These are phyloP conservation scores for Mycena haematopus DNA, from an alignment of 768 basidiomycete genomes.

Conservation along the genomic window DNA sequence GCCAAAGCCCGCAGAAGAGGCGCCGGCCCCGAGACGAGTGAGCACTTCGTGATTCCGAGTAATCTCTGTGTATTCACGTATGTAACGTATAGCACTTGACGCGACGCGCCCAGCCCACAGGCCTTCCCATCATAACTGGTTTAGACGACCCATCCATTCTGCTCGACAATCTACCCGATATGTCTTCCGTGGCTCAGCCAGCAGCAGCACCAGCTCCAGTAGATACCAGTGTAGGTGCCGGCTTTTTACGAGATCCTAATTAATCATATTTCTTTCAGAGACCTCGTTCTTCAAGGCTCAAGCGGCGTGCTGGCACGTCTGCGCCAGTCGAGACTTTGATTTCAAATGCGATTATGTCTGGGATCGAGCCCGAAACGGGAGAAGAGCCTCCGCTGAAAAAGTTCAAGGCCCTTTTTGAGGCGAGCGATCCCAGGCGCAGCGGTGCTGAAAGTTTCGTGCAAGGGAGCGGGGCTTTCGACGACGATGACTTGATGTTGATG, in stretches of 20 bases:
- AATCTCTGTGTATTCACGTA: neutral
- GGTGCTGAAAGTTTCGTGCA: constrained; percentile 33
- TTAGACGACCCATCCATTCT: constrained; percentile 52
- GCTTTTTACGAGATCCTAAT: neutral
- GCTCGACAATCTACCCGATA: constrained; percentile 40
- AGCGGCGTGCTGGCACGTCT: constrained; percentile 56
- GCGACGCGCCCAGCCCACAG: constrained; percentile 44
- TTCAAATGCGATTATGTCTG: constrained; percentile 23
- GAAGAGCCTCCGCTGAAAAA: constrained; percentile 69
- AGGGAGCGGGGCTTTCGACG: constrained; percentile 26
- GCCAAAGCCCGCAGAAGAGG: constrained; percentile 33
- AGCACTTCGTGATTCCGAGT: neutral
- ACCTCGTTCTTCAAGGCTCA: constrained; percentile 49
- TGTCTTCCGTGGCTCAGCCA: constrained; percentile 28
- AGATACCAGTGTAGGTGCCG: constrained; percentile 30
- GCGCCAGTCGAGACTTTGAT: constrained; percentile 29
- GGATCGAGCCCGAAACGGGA: constrained; percentile 25
- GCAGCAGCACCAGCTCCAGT: constrained; percentile 8
- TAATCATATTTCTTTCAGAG: constrained; percentile 34
- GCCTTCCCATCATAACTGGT: constrained; percentile 47
- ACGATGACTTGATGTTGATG: constrained; percentile 20
- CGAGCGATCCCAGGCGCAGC: constrained; percentile 58
- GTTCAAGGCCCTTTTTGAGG: constrained; percentile 75
- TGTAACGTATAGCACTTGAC: constrained; percentile 45
- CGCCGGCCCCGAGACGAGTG: constrained; percentile 41